A percentile compares a stretch with the other conserved stretches of the same genome.
Evolutionary conservation across 768 basidiomycete genomes (phyloP).

Genomic region (Leccinum fibrillosum): DNA sequence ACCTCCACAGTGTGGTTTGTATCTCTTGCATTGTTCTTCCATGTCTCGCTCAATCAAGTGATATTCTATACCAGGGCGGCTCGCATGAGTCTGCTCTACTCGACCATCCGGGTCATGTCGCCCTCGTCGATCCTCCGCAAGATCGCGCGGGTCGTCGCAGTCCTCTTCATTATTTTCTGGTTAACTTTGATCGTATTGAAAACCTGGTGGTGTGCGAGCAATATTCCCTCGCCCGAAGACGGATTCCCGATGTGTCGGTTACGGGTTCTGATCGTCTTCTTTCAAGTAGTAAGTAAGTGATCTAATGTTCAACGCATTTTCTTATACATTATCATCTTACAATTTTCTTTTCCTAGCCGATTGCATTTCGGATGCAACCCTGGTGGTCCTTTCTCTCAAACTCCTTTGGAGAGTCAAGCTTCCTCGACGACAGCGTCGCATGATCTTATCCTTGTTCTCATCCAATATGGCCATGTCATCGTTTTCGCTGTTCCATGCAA

Average conservation of each 20-base stretch:
- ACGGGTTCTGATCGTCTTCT: not conserved
- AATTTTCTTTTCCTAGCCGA: not conserved
- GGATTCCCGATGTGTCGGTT: not conserved
- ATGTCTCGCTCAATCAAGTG: not conserved
- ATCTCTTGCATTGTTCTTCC: not conserved
- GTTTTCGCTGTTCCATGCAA: not conserved
- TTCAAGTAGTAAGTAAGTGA: not conserved
- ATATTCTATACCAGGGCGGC: not conserved
- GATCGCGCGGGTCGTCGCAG: not conserved
- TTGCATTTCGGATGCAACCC: not conserved
- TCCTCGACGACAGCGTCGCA: constrained; percentile 11
- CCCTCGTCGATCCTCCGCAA: not conserved
- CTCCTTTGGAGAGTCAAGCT: constrained; percentile 17
- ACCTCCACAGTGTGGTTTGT: not conserved
- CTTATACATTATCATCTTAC: not conserved
- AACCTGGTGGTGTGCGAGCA: not conserved
- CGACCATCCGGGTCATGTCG: not conserved
- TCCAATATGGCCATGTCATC: constrained; percentile 7
- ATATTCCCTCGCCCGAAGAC: not conserved
- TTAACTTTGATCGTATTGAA: not conserved
- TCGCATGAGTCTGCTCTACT: not conserved
- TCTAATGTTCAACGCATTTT: not conserved
- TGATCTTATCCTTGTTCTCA: constrained; percentile 17
- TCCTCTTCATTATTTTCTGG: not conserved
- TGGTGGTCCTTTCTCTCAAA: not conserved